Base-by-base conservation (phyloP, 1,284 basidiomycete species). In the Psilocybe mexicana region DNA sequence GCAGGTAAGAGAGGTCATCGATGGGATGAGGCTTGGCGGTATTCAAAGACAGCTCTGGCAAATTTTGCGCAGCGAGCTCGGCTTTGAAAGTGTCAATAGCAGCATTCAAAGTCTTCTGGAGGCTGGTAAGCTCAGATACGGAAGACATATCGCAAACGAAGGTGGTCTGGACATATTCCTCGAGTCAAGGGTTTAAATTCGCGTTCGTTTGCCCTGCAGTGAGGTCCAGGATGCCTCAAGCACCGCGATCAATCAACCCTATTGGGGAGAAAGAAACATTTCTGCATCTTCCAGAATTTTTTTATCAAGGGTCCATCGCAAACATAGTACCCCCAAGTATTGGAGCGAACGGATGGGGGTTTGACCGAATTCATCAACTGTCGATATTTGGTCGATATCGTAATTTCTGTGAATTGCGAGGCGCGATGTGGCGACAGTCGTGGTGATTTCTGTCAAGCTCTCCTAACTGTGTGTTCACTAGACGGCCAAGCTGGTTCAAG, bases 11-110 rank as follows among this genome's bases (percentile, higher is more conserved):
- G 25, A 71, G 71, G 18, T 73, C 72, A 66, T 76, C 73, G 42
- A 73, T 71, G 26, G 72, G 70, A 57, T 75, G 72, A 12, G 65
- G 57, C 54, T 70, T 70, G 0, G 69, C 71, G 1, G 72, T 73
- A 35, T 68, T 70, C 50, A 73, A 61, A 14, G 73, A 74, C 1
- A 72, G 71, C 57, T 72, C 70, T 6, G 69, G 64, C 5, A 75
- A 61, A 46, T 69, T 63, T 50, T 74, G 71, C 24, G 69, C 66
- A 26, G 68, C 67, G 30, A 74, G 64, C 57, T 74, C 74, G 10
- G 71, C 70, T 59, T 74, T 74, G 66, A 73, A 72, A 14, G 65
- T 64, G 58, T 75, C 72, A 43, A 75, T 66, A 4, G 74, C 73
- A 36, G 54, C 63, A 58, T 75, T 75, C 57, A 75, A 68, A 43